phyloP scores from a whole-genome alignment of 78 protist genomes.

The Bigelowiella natans region DNA sequence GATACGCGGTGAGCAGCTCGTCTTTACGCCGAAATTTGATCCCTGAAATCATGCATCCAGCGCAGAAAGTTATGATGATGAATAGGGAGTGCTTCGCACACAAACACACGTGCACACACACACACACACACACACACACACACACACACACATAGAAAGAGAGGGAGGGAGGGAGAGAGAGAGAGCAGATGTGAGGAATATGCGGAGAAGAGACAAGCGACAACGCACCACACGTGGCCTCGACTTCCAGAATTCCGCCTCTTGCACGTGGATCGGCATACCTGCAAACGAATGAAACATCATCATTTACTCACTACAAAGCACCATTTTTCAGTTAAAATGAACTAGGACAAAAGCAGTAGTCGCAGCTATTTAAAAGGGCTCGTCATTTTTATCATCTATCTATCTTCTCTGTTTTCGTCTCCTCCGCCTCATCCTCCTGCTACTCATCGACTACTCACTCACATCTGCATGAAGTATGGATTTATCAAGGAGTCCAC shows the following conservation, averaged over 20 bases:
- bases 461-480: constrained; percentile 82
- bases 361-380: too few species aligned
- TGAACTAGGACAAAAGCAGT: too few species aligned
- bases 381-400: too few species aligned
- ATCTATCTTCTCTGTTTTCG: too few species aligned
- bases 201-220: too few species aligned
- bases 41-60: background rate
- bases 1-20: background rate
- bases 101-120: background rate
- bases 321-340: too few species aligned
- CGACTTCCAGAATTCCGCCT: constrained; percentile 90
- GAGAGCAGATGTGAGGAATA: too few species aligned
- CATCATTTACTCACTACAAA: too few species aligned
- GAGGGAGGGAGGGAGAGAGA: too few species aligned
- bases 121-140: background rate
- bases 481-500: constrained; percentile 83
- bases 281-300: too few species aligned
- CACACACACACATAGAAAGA: background rate
- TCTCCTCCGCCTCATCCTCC: too few species aligned
- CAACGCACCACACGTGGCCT: constrained; percentile 73
- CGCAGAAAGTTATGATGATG: background rate
- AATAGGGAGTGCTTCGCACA: background rate
- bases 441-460: too few species aligned
- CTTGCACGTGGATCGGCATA: constrained; percentile 67
- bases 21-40: background rate